Percentiles rank a stretch among this genome's conserved stretches.
Evolutionary conservation across 2,329 filamentous ascomycete species (phyloP).

Genomic region (Apiospora saccharicola): DNA sequence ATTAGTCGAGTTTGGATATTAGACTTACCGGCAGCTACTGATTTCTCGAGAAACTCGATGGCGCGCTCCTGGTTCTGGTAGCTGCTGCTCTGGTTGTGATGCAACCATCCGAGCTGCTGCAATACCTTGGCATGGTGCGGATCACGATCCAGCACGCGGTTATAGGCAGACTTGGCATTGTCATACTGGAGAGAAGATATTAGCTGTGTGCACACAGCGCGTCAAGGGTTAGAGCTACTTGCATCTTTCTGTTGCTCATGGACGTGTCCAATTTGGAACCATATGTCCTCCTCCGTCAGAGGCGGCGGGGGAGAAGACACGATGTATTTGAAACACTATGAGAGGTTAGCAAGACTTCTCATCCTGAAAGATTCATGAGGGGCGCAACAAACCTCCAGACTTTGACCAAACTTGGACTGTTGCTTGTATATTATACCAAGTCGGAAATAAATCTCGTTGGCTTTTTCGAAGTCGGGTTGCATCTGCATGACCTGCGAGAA

Average conservation of each 20-base stretch:
- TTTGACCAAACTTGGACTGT: conserved; percentile 91
- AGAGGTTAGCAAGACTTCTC: conserved; percentile 42
- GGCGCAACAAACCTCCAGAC: conserved; percentile 75
- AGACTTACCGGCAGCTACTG: conserved; percentile 83
- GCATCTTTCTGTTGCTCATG: conserved; percentile 99
- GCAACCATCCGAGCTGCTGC: conserved; percentile 96
- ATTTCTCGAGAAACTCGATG: conserved; percentile 97
- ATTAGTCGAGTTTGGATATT: conserved; percentile 23
- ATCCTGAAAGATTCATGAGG: neutral
- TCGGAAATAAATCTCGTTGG: conserved; percentile 98
- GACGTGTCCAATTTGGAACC: conserved; percentile 99
- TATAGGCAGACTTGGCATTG: conserved; percentile 89
- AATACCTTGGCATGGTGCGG: conserved; percentile 97
- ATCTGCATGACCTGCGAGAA: conserved; percentile 99
- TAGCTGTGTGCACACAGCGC: conserved; percentile 37
- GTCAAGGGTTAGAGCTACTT: conserved; percentile 49
- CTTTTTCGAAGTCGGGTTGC: conserved; percentile 97
- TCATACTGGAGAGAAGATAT: conserved; percentile 74
- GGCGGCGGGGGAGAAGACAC: conserved; percentile 91
- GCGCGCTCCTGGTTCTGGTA: conserved; percentile 94
- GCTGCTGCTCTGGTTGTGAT: conserved; percentile 93
- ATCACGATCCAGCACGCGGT: conserved; percentile 90
- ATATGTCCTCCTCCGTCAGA: conserved; percentile 96
- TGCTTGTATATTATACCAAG: conserved; percentile 99
- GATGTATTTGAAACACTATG: conserved; percentile 96